Conservation (phyloP, 2,329 filamentous ascomycete genomes). For the Xylariaceae sp. region DNA sequence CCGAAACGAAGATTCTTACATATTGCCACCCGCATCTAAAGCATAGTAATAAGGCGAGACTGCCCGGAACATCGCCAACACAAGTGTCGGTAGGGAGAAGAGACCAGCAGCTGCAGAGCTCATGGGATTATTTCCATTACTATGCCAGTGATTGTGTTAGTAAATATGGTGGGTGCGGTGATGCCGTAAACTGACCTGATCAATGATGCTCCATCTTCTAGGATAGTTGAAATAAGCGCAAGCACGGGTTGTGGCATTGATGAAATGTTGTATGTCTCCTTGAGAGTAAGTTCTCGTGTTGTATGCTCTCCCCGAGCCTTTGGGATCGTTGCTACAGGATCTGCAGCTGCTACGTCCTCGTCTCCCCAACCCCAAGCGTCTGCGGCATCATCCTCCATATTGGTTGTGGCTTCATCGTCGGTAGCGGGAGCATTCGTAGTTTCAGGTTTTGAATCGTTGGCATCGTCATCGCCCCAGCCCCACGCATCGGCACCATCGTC, state of each 20-base stretch:
- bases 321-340: constrained; percentile 23
- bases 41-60: constrained; percentile 74
- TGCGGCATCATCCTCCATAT: constrained; percentile 39
- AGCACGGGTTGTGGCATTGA: constrained; percentile 80
- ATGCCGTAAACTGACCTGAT: constrained; percentile 39
- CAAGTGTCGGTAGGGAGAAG: constrained; percentile 68
- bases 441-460: constrained; percentile 33
- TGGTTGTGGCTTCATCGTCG: constrained; percentile 1
- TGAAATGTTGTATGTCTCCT: constrained; percentile 85
- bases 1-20: constrained; percentile 44
- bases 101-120: constrained; percentile 66
- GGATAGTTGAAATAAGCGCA: constrained; percentile 57
- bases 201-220: constrained; percentile 61
- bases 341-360: constrained; percentile 48
- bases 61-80: constrained; percentile 76
- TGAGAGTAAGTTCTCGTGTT: constrained; percentile 70
- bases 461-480: constrained; percentile 78
- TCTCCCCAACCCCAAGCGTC: constrained; percentile 89
- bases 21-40: constrained; percentile 59
- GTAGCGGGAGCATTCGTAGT: constrained; percentile 12
- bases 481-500: constrained; percentile 52
- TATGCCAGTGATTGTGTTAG: constrained; percentile 18
- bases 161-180: background rate
- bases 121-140: constrained; percentile 54
- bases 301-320: constrained; percentile 10